Base-by-base conservation (phyloP, 2,329 filamentous ascomycete genomes). In the Alternaria hordeiaustralica region DNA sequence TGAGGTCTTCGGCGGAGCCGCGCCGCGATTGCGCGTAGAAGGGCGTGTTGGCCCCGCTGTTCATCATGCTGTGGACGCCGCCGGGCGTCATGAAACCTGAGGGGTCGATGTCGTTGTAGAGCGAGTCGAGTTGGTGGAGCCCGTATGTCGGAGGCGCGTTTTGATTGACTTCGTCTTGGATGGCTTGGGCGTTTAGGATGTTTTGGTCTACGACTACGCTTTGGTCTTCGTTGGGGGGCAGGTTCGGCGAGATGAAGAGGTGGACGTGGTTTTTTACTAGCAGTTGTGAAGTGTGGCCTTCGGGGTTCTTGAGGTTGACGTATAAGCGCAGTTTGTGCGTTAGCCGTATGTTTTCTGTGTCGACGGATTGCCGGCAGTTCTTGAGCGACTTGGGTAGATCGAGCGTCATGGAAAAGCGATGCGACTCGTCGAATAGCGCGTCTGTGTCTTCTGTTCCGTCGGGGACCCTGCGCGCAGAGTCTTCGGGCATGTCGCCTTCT, bases 181-280 rank as follows among this genome's bases (percentile, higher is more conserved):
- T 83, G 10, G 82, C 77, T 60, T 74, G 82, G 23, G 74, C 70
- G 9, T 66, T 70, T 28, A 79, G 79, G 20, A 79, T 58, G 57
- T 68, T 67, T 63, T 83, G 77, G 70, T 84, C 80, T 63, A 80
- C 75, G 3, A 74, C 63, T 3, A 98, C 86, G 72, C 92, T 90
- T 71, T 97, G 96, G 64, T 95, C 88, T 56, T 97, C 93, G 73
- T 96, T 93, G 41, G 97, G 88, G 0, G 93, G 91, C 73, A 97
- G 89, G 75, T 96, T 96, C 0, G 96, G 95, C 6, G 96, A 99
- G 70, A 98, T 97, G 81, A 97, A 97, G 43, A 99, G 90, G 58
- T 93, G 93, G 15, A 98, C 88, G 2, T 96, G 94, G 30, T 98
- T 88, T 45, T 94, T 96, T 50, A 95, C 95, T 56, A 95, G 91